Base-by-base conservation (phyloP, 2,329 filamentous ascomycete genomes). In the Scytalidium sp. region DNA sequence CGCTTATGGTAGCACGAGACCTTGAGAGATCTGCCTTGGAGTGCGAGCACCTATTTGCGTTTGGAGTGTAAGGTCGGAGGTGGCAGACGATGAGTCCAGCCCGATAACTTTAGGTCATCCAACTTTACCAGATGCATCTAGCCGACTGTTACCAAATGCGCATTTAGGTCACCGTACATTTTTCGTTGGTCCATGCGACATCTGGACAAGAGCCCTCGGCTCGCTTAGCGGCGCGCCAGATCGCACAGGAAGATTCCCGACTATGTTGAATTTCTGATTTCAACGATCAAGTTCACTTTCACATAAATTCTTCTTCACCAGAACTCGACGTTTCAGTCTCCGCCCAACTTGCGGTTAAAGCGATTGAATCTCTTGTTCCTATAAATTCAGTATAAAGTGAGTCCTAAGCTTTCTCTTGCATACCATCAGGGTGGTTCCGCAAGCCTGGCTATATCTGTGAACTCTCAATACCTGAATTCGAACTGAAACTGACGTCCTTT, bases 291-390 rank as follows among this genome's bases (percentile, higher is more conserved):
- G 32, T 36, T 36, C 32, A 15, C 32, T n/a, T 36, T n/a, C 13
- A 6, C 13, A 36, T n/a, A 46, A 13, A 45, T 41, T 47, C 36
- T 43, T 36, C 32, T 36, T 36, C 45, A 48, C 46, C 45, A 56
- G 63, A 65, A 96, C 90, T 90, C 82, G 90, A 94, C 90, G 91
- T 87, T 83, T 95, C 93, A 97, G 93, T 97, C 93, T 96, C 93
- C 93, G 92, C 88, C 82, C 85, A 88, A 85, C 74, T 75, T 74
- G 89, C 91, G 93, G 93, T 97, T 96, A 96, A 97, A 96, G 87
- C 85, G 93, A 97, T 97, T 97, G 93, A 91, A 80, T 87, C 88
- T 92, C 88, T 80, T 87, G 88, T 92, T 91, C 64, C 52, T 54
- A 58, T 58, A 56, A 50, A 49, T 51, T 51, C 45, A 54, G 41